Conservation (phyloP, 768 basidiomycete genomes). For the Russula dissimulans region DNA sequence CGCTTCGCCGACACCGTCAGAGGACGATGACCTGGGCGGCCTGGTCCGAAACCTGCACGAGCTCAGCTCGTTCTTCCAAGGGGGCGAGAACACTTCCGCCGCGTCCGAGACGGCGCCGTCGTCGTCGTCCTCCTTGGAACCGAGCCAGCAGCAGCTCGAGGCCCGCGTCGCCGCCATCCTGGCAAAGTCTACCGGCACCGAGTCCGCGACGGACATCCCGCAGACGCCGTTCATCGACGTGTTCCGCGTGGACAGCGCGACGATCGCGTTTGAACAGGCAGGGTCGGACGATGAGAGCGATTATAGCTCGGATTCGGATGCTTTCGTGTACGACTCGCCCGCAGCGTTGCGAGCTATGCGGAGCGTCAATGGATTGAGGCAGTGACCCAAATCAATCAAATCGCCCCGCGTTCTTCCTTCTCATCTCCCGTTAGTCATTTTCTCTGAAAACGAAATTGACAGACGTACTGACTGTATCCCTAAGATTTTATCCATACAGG, state of each 20-base stretch:
- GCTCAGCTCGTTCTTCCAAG: slow-evolving; percentile 65
- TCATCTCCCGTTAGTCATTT: neutral
- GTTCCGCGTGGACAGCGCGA: slow-evolving; percentile 44
- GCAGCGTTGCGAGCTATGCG: slow-evolving; percentile 5
- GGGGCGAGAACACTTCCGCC: slow-evolving; percentile 21
- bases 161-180: slow-evolving; percentile 76
- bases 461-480: too few relatives aligned
- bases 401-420: neutral
- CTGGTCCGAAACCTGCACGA: slow-evolving; percentile 72
- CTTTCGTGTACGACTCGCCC: slow-evolving; percentile 30
- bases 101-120: slow-evolving; percentile 3
- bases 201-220: slow-evolving; percentile 44
- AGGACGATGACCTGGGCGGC: slow-evolving; percentile 69
- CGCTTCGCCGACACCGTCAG: slow-evolving; percentile 22
- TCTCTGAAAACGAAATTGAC: too few relatives aligned
- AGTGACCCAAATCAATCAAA: neutral
- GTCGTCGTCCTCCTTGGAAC: slow-evolving; percentile 32
- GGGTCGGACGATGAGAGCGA: slow-evolving; percentile 27
- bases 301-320: slow-evolving; percentile 27
- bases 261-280: slow-evolving; percentile 19
- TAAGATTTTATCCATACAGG: neutral
- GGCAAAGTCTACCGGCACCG: slow-evolving; percentile 54
- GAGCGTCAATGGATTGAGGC: neutral
- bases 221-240: slow-evolving; percentile 76
- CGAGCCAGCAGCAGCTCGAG: slow-evolving; percentile 55